A percentile compares a stretch with the other conserved stretches of the same genome.
Conservation (phyloP, 148 eudicot genomes). For the Amaranthus hypochondriacus region DNA sequence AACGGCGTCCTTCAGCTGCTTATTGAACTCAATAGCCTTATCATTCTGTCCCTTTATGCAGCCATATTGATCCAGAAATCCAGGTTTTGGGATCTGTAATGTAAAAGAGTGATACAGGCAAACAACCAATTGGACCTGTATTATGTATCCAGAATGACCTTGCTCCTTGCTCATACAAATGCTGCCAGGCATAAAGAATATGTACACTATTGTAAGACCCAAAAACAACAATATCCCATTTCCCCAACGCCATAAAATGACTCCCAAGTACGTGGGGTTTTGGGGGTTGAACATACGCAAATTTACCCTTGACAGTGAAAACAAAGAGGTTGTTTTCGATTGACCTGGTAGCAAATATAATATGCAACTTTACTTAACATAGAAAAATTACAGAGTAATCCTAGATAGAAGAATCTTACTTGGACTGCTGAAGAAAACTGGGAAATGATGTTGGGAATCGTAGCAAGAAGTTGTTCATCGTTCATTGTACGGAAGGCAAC, state of each 20-base stretch:
- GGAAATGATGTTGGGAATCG: conserved; percentile 40
- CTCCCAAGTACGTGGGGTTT: too few relatives aligned
- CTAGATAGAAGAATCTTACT: conserved; percentile 30
- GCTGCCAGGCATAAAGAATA: conserved; percentile 28
- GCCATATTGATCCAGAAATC: conserved; percentile 52
- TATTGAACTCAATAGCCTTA: conserved; percentile 68
- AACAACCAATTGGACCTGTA: conserved; percentile 83
- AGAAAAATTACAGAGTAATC: background rate
- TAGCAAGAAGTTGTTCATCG: conserved; percentile 33
- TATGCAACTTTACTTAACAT: too few relatives aligned
- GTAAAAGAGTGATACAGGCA: conserved; percentile 50
- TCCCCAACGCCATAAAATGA: too few relatives aligned
- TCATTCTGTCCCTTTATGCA: conserved; percentile 58
- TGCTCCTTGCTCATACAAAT: conserved; percentile 55
- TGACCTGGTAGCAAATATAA: too few relatives aligned
- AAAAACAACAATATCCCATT: background rate
- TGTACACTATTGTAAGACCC: background rate
- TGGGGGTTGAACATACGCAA: too few relatives aligned
- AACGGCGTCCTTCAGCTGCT: conserved; percentile 57
- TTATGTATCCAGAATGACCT: conserved; percentile 84
- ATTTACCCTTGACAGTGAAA: too few relatives aligned
- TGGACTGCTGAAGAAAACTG: conserved; percentile 48
- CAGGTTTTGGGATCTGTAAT: conserved; percentile 42
- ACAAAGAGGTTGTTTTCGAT: too few relatives aligned
- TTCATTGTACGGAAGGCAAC: conserved; percentile 46